A percentile compares a stretch with the other conserved stretches of the same genome.
Evolutionary conservation across 306 rosid species (phyloP).

Genomic region (Pterocarpus santalinus): DNA sequence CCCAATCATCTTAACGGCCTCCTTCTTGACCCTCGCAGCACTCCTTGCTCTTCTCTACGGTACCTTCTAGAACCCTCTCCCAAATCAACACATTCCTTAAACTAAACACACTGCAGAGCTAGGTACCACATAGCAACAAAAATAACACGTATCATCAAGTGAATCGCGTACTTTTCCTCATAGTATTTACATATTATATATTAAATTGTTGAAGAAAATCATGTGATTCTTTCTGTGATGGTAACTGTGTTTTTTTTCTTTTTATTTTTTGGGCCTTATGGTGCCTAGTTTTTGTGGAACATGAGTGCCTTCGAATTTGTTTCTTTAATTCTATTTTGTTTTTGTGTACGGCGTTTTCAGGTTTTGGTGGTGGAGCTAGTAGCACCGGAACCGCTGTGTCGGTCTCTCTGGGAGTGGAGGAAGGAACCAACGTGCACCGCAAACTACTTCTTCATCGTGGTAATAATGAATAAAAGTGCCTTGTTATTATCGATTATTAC

Average conservation of each 20-base stretch:
- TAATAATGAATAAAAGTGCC: background rate
- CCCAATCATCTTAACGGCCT: background rate
- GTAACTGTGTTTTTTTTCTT: background rate
- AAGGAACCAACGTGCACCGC: conserved; percentile 62
- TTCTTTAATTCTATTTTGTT: background rate
- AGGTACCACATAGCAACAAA: too few relatives aligned
- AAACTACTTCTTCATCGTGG: conserved; percentile 69
- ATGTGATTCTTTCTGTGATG: background rate
- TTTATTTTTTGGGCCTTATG: conserved; percentile 10
- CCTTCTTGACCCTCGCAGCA: conserved; percentile 40
- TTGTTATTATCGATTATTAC: too few relatives aligned
- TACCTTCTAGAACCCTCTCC: conserved; percentile 17
- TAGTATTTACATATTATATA: background rate
- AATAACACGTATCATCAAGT: too few relatives aligned
- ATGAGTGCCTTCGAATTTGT: conserved; percentile 18
- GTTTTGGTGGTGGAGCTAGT: conserved; percentile 9
- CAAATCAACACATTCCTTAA: background rate
- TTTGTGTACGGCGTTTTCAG: conserved; percentile 48
- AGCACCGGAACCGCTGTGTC: conserved; percentile 19
- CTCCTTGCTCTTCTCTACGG: conserved; percentile 50
- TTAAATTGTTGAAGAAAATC: background rate
- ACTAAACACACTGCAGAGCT: too few relatives aligned
- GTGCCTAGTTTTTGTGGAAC: conserved; percentile 36
- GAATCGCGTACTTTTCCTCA: background rate
- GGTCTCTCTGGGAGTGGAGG: conserved; percentile 8